These are phyloP conservation scores for Buxus sempervirens DNA, from an alignment of 164 flowering plant genomes.

Conservation along the genomic window DNA sequence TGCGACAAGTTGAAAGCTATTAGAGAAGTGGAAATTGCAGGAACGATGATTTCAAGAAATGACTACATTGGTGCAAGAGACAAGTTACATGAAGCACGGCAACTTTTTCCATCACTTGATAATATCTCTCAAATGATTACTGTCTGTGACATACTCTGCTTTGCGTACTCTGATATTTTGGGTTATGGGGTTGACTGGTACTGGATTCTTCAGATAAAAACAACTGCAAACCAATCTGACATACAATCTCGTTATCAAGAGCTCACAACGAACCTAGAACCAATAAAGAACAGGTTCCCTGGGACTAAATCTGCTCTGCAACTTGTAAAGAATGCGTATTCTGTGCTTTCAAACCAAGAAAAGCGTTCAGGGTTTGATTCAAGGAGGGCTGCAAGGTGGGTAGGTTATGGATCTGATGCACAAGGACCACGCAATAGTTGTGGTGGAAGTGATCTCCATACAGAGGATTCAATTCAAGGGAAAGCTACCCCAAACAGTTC, in stretches of 20 bases:
- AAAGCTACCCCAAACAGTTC: conserved; percentile 7
- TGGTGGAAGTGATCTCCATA: too few relatives aligned
- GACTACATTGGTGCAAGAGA: conserved; percentile 36
- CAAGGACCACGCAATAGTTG: conserved; percentile 1
- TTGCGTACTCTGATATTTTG: conserved; percentile 21
- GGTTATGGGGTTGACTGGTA: conserved; percentile 38
- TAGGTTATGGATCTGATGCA: conserved; percentile 8
- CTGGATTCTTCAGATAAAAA: conserved; percentile 41
- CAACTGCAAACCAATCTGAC: conserved; percentile 18
- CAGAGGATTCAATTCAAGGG: background rate
- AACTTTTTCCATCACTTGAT: conserved; percentile 28
- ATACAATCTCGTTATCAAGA: conserved; percentile 25
- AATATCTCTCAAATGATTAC: conserved; percentile 30
- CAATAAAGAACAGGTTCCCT: conserved; percentile 36
- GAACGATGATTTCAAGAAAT: conserved; percentile 24
- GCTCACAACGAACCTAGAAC: conserved; percentile 26
- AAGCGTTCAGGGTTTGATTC: conserved; percentile 31
- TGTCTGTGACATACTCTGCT: conserved; percentile 42
- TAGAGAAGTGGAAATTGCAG: conserved; percentile 22
- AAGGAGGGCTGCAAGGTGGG: conserved; percentile 24
- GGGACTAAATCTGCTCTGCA: conserved; percentile 35
- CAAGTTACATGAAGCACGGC: conserved; percentile 24
- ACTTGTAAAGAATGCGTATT: conserved; percentile 30
- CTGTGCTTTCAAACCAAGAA: conserved; percentile 30
- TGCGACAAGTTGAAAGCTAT: conserved; percentile 19